Evolutionary conservation across 257 asterid species (phyloP), one percentile per base, ranked within the genome.

Genomic region (Gynochthodes officinalis): DNA sequence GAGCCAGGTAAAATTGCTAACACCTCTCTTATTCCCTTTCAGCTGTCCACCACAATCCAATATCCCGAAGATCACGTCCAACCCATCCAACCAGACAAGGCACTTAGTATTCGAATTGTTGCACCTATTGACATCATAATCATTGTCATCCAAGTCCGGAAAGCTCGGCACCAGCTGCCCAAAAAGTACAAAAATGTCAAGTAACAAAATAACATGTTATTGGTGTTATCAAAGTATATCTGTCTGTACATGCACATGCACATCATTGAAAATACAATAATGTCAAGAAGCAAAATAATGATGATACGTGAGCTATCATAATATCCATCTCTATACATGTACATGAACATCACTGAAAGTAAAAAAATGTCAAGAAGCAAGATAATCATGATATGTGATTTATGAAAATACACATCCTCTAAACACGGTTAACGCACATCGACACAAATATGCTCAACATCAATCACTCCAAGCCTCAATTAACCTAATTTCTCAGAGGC

Each of bases 141-240:
- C 85, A 88, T 82, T 84, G 81, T 69, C 76, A 76, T 74, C 82
- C 84, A 84, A 80, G 79, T 79, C 91, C 65, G 88, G 80, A 78
- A 88, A 84, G 84, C 95, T 84, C 78, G 88, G 89, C 95, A 86
- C 89, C 78, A 78, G 89, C 97, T 89, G 88, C 82, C 81, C 53
- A 70, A 15, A 46, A 14, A 50, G 64, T 10, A 39, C 33, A 49
- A 23, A 37, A 33, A 13, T 52, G 27, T 33, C 30, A 52, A 21
- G 21, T 37, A 12, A 33, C 4, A 32, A 49, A 55, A 15, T 16
- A 35, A 18, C n/a, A 35, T 52, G 66, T 33, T 23, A 18, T 15
- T 61, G 27, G 27, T 42, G 21, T 64, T 7, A 14, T 18, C 35
- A 10, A 57, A 57, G 44, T 9, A 49, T 44, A 54, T 25, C 37